Percentiles rank a stretch among this genome's conserved stretches.
Evolutionary conservation across 2,329 filamentous ascomycete genomes (phyloP).

Genomic region (Ophiocordyceps camponoti-floridani): DNA sequence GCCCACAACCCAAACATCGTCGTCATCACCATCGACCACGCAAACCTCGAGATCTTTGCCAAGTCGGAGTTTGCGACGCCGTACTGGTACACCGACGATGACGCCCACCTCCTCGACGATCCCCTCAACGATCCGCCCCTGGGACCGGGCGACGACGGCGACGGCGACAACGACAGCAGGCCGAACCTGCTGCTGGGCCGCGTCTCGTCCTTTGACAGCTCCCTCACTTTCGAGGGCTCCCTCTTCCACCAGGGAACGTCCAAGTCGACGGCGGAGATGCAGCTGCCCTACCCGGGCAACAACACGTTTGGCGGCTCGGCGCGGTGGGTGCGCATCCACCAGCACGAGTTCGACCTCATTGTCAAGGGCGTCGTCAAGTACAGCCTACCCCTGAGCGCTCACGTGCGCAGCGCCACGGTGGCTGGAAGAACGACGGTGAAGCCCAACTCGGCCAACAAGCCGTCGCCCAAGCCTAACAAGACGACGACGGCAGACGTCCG

Average conservation of each 20-base stretch:
- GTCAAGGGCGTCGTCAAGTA: conserved; percentile 86
- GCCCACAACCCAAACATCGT: conserved; percentile 90
- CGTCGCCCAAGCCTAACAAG: conserved; percentile 56
- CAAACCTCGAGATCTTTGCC: conserved; percentile 86
- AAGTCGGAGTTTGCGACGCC: conserved; percentile 79
- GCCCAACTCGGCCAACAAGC: conserved; percentile 42
- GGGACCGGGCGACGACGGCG: conserved; percentile 24
- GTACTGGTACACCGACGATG: conserved; percentile 21
- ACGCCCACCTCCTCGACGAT: conserved; percentile 13
- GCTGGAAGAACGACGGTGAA: conserved; percentile 41
- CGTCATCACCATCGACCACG: conserved; percentile 65
- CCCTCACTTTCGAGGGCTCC: conserved; percentile 75
- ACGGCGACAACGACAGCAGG: conserved; percentile 38
- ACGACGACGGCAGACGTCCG: conserved; percentile 24
- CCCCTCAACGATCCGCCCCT: conserved; percentile 19
- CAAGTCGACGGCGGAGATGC: conserved; percentile 65
- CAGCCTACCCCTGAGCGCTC: conserved; percentile 42
- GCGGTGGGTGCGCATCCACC: conserved; percentile 78
- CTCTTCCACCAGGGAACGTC: conserved; percentile 61
- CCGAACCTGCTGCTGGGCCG: conserved; percentile 87
- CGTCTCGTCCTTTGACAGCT: conserved; percentile 72
- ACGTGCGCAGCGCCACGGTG: conserved; percentile 39
- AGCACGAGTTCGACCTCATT: conserved; percentile 86
- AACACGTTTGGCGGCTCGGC: conserved; percentile 69
- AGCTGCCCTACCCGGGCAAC: conserved; percentile 70